Percentiles rank a stretch among this genome's conserved stretches.
Conservation (phyloP, 163 green algal species). For the Prototheca wickerhamii region DNA sequence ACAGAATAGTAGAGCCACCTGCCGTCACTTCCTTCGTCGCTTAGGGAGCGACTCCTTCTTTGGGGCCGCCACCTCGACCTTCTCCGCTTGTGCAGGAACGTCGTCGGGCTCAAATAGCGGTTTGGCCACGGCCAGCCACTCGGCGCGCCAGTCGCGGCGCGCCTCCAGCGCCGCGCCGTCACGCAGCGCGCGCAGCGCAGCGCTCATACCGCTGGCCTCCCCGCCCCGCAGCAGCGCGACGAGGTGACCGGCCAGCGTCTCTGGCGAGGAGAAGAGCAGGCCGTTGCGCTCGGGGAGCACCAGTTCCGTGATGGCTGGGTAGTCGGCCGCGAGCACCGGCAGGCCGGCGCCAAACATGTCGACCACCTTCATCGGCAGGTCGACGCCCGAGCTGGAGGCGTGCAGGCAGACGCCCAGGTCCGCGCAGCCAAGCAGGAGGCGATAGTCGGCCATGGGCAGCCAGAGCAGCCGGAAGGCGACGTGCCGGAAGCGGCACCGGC, state of each 20-base stretch:
- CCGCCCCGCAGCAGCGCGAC: constrained; percentile 35
- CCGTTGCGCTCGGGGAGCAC: constrained; percentile 62
- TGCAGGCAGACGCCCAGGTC: constrained; percentile 96
- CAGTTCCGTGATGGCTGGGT: constrained; percentile 74
- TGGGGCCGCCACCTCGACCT: no score
- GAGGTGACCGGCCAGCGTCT: constrained; percentile 60
- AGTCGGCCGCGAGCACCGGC: constrained; percentile 69
- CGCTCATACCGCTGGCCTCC: not conserved
- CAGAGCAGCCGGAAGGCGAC: constrained; percentile 82
- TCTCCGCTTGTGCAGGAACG: no score
- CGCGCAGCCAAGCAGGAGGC: constrained; percentile 66
- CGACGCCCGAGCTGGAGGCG: constrained; percentile 79
- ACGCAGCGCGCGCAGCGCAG: no score
- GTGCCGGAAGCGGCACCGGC: constrained; percentile 39
- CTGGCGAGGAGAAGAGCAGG: constrained; percentile 59
- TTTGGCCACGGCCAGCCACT: no score
- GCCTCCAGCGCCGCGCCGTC: no score
- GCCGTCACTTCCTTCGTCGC: no score
- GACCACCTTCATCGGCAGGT: constrained; percentile 98
- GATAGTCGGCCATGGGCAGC: constrained; percentile 87
- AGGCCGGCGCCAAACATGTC: constrained; percentile 88
- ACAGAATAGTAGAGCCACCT: no score
- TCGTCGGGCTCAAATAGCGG: no score
- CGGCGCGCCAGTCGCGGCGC: no score
- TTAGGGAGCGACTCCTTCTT: no score